Conservation (phyloP, 352 stramenopile species). For the Phytophthora boehmeriae region DNA sequence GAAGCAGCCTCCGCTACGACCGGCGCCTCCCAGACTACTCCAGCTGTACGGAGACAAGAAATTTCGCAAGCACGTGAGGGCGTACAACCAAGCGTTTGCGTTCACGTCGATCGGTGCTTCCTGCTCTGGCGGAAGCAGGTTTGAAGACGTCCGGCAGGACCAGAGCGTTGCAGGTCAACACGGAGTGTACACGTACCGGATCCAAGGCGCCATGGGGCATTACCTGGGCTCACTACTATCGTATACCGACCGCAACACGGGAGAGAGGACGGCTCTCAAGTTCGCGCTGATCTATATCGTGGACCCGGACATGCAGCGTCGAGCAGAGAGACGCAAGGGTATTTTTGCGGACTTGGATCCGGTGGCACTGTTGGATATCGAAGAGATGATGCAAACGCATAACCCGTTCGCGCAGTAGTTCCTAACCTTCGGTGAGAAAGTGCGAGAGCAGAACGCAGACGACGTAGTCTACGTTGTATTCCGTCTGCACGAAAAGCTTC, state of each 20-base stretch:
- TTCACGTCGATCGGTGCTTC: not conserved
- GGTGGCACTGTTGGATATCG: no score
- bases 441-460: not conserved
- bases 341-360: no score
- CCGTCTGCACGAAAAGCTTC: not conserved
- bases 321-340: no score
- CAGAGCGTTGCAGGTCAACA: not conserved
- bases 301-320: no score
- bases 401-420: slow-evolving; percentile 10
- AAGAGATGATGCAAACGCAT: slow-evolving; percentile 23
- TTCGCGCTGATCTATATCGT: no score
- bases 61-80: not conserved
- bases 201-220: no score
- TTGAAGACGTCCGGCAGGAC: not conserved
- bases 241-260: no score
- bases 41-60: not conserved
- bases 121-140: not conserved
- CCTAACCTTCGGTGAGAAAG: not conserved
- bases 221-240: no score
- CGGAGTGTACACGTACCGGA: not conserved
- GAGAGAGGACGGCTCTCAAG: no score
- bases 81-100: no score
- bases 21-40: not conserved
- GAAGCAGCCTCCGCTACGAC: no score
- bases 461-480: no score